These are phyloP conservation scores for Trypanosoma rangeli DNA, from an alignment of 208 protist genomes.

Conservation along the genomic window DNA sequence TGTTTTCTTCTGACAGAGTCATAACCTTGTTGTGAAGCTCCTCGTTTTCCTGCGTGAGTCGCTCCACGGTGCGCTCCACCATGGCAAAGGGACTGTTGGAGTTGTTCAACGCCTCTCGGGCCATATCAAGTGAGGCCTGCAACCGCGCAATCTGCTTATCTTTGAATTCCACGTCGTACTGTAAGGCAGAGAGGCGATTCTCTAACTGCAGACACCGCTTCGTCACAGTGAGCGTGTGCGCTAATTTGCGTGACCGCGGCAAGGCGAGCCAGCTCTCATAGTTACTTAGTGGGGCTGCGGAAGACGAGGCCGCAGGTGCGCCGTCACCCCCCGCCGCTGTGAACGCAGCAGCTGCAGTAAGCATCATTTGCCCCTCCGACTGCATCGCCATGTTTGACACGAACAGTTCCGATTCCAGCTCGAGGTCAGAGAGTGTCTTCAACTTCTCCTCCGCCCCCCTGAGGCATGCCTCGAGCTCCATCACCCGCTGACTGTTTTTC, in stretches of 20 bases:
- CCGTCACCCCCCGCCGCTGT: conserved; percentile 1
- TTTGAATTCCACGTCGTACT: conserved; percentile 71
- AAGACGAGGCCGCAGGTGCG: background rate
- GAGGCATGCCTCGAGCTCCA: conserved; percentile 75
- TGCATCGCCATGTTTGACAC: conserved; percentile 70
- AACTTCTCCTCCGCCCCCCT: conserved; percentile 80
- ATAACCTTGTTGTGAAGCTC: conserved; percentile 43
- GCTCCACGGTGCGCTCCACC: conserved; percentile 71
- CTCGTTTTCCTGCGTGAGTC: conserved; percentile 59
- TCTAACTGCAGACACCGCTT: conserved; percentile 88
- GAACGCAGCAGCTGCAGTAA: conserved; percentile 2
- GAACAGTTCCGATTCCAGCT: conserved; percentile 86
- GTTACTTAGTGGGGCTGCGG: conserved; percentile 7
- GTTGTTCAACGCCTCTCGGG: conserved; percentile 82
- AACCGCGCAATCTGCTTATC: conserved; percentile 71
- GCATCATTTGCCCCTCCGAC: conserved; percentile 31
- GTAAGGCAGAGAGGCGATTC: conserved; percentile 59
- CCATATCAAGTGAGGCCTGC: conserved; percentile 68
- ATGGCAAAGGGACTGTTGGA: conserved; percentile 83
- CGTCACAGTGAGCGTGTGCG: conserved; percentile 76
- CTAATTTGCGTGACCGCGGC: conserved; percentile 73
- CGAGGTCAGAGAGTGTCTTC: conserved; percentile 75
- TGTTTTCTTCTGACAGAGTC: conserved; percentile 56
- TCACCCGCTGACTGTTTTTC: conserved; percentile 67
- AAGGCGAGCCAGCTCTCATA: conserved; percentile 71